Percentiles rank a stretch among this genome's conserved stretches.
phyloP scores from a whole-genome alignment of 106 monocot genomes.

The Dendrobium officinale region DNA sequence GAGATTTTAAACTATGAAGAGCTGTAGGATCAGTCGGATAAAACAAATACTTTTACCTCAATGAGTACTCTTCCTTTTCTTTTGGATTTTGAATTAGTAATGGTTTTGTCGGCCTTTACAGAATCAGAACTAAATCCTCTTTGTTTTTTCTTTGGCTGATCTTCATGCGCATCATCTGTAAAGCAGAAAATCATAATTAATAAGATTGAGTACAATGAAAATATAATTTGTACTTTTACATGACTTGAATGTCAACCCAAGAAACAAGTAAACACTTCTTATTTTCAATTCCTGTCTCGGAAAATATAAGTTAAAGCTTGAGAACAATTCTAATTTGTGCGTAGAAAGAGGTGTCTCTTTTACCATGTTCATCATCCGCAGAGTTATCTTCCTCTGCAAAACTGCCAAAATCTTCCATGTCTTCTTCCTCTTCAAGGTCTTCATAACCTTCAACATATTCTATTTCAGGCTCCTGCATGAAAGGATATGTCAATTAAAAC shows the following conservation, averaged over 20 bases:
- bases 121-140: constrained; percentile 16
- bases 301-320: background rate
- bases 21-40: background rate
- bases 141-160: constrained; percentile 24
- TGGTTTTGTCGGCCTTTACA: constrained; percentile 11
- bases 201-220: background rate
- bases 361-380: constrained; percentile 28
- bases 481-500: background rate
- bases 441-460: constrained; percentile 88
- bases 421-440: constrained; percentile 74
- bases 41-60: constrained; percentile 24
- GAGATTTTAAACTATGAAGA: background rate
- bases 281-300: too few relatives aligned
- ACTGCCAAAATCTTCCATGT: constrained; percentile 79
- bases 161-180: constrained; percentile 20
- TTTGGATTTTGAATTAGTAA: constrained; percentile 18
- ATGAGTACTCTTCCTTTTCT: constrained; percentile 42
- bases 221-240: background rate
- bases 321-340: background rate
- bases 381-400: constrained; percentile 23
- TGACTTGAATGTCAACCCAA: background rate
- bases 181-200: background rate
- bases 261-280: background rate
- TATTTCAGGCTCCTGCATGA: constrained; percentile 55
- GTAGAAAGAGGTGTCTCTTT: background rate